Base-by-base conservation (phyloP, 257 asterid species). In the Jasminum sambac region DNA sequence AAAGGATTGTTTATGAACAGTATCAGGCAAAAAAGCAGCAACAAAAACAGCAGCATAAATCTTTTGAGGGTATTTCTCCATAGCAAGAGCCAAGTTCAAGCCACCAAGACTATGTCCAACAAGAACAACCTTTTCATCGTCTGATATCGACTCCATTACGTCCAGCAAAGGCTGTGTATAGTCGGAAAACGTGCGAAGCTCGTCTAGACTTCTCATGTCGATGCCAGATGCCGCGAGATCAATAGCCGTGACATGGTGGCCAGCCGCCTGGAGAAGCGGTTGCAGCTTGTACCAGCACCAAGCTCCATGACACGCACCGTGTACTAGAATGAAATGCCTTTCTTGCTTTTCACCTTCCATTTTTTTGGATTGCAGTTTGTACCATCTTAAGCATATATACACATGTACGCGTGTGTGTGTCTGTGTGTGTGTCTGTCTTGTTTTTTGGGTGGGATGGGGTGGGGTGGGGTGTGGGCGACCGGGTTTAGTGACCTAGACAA, bases 261-360 rank as follows among this genome's bases (percentile, higher is more conserved):
- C 92, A 5, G 84, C 80, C 9, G 89, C 84, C 86, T 86, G 92
- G 2, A 88, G 83, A 70, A 82, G 42, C 12, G 92, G 89, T 74
- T 71, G 73, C n/a, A n/a, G n/a, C n/a, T n/a, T n/a, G n/a, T n/a
- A n/a, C n/a, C n/a, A n/a, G n/a, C n/a, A n/a, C n/a, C 60, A 91
- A 88, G 37, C 82, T 25, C 95, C 95, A 88, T 84, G 90, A 57
- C 91, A 76, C 9, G 88, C 88, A 11, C 95, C 95, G 39, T 88
- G 92, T 3, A 88, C 92, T 8, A 88, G 85, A n/a, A 88, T 68
- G 5, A 86, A 61, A 67, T 85, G 91, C 66, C 14, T 67, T 23
- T 60, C 42, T 70, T 23, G 73, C 72, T 66, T 72, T 61, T 46
- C 52, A 26, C 7, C 1, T 37, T 63, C 81, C 84, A 81, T 80